Base-by-base conservation (phyloP, 1,139 yeast genomes). In the Diutina scorzettiae region DNA sequence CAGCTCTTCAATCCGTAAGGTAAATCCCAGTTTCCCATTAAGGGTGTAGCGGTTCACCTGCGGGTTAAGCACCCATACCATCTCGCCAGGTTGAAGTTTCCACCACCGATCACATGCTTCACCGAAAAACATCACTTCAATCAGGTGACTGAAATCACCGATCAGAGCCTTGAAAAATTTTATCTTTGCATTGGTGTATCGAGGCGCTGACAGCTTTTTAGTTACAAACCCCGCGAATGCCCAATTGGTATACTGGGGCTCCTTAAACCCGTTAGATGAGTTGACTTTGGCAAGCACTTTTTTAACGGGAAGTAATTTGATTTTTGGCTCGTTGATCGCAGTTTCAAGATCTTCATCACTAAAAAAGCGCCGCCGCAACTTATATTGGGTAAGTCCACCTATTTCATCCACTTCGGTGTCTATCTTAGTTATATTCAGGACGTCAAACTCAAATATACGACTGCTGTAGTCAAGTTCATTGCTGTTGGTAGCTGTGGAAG, bases 61-160 rank as follows among this genome's bases (percentile, higher is more conserved):
- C 0, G 98, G 97, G 53, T 89, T 89, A 41, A 89, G 59, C 1
- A 91, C 55, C 0, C 82, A 82, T 8, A 89, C 57, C 1, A 89
- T 59, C 45, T 83, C 86, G 0, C 98, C 97, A 2, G 76, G 68
- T 40, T 75, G 65, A 3, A 87, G 53, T 47, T 80, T 84, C 78
- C 85, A 84, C 57, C 77, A 82, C 52, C 72, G 73, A 23, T 76
- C 74, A 48, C 79, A 80, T 2, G 87, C 83, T 11, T 67, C 65
- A 0, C 79, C 87, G 53, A 82, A 81, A 2, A 91, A 55, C 48
- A 78, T 71, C 6, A 87, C 55, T 33, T 77, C 76, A 2, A 86
- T 58, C 2, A 75, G 71, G 33, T 56, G 56, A 39, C 67, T 64
- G 50, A 87, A 78, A 54, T 83, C 85, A 0, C 95, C 84, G 2